Conservation (phyloP, 768 basidiomycete genomes). For the Lactarius quietus region DNA sequence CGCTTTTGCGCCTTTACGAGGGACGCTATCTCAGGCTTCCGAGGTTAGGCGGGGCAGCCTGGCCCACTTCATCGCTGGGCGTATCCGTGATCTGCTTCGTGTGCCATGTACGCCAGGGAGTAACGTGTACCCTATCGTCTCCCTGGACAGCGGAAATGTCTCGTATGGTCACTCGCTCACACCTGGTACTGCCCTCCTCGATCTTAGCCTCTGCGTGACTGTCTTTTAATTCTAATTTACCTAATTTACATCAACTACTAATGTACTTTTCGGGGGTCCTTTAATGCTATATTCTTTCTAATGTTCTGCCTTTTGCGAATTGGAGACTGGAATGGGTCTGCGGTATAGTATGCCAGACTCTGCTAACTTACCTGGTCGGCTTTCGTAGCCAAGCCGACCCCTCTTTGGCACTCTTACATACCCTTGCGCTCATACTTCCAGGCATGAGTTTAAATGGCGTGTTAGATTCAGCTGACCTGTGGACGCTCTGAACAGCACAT, state of each 20-base stretch:
- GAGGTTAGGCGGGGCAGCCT: neutral
- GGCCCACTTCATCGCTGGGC: neutral
- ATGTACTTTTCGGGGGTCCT: neutral
- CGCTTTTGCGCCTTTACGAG: constrained; percentile 5
- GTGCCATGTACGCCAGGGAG: neutral
- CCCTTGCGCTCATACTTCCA: neutral
- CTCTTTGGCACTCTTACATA: neutral
- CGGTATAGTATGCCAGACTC: neutral
- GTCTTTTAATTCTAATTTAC: neutral
- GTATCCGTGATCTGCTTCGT: neutral
- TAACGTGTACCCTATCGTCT: neutral
- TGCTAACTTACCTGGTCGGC: neutral
- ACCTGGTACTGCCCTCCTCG: too few relatives aligned
- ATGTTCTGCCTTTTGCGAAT: neutral
- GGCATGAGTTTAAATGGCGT: too few relatives aligned
- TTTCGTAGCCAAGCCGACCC: neutral
- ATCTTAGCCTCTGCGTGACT: neutral
- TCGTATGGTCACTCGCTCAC: neutral
- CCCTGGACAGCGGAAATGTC: neutral
- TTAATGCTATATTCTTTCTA: neutral
- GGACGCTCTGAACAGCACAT: too few relatives aligned
- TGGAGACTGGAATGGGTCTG: neutral
- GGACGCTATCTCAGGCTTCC: neutral
- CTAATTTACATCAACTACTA: neutral
- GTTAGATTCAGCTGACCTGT: too few relatives aligned